Evolutionary conservation across 2,329 filamentous ascomycete species (phyloP).

Genomic region (Alternaria burnsii): DNA sequence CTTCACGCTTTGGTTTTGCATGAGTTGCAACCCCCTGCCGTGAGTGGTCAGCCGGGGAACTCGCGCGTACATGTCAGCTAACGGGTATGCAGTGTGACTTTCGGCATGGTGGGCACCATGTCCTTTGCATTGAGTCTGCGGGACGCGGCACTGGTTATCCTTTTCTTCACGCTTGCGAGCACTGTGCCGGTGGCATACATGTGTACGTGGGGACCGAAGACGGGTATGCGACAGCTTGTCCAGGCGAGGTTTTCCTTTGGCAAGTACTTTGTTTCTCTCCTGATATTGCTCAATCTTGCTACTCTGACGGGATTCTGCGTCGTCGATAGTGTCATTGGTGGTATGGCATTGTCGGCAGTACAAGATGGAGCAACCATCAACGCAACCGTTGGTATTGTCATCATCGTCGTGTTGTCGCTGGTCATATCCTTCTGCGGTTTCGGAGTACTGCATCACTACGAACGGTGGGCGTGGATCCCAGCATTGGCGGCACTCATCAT

Average conservation of each 20-base stretch:
- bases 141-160: constrained; percentile 66
- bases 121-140: constrained; percentile 64
- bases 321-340: constrained; percentile 68
- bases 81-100: constrained; percentile 59
- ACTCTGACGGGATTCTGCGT: constrained; percentile 71
- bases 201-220: constrained; percentile 66
- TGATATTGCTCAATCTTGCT: constrained; percentile 69
- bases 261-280: constrained; percentile 65
- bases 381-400: constrained; percentile 67
- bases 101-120: constrained; percentile 69
- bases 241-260: constrained; percentile 69
- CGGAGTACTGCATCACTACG: constrained; percentile 63
- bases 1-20: constrained; percentile 69
- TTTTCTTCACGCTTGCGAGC: constrained; percentile 69
- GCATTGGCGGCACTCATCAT: constrained; percentile 65
- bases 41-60: constrained; percentile 46
- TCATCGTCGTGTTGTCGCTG: constrained; percentile 66
- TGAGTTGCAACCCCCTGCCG: constrained; percentile 66
- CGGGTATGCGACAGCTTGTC: constrained; percentile 72
- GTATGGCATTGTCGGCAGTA: constrained; percentile 56
- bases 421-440: constrained; percentile 70
- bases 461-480: constrained; percentile 66
- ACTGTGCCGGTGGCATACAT: constrained; percentile 65
- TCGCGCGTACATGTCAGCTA: background rate
- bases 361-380: constrained; percentile 54